Evolutionary conservation across 2,329 filamentous ascomycete species (phyloP), one percentile per base, ranked within the genome.

Genomic region (Botrytis sinoallii): DNA sequence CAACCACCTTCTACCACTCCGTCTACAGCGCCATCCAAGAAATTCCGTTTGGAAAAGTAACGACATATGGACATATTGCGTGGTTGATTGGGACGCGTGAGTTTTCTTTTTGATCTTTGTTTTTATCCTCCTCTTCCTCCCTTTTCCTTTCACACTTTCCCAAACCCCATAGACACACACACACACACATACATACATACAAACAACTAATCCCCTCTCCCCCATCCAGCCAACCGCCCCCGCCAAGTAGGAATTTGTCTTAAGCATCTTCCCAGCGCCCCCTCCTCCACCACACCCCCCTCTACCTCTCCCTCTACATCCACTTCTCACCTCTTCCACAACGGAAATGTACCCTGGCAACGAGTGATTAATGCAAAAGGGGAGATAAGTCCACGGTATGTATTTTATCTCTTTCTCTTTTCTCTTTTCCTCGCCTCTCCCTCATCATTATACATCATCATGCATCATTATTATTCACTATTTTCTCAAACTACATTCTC

Each of bases 161-260:
- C 40, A 40, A 40, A 40, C 12, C 40, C 10, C 38, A 38, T 10
- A 38, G 2, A 38, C 40, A n/a, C n/a, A n/a, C n/a, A n/a, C n/a
- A n/a, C n/a, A n/a, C n/a, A n/a, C n/a, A n/a, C n/a, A n/a, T n/a
- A n/a, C n/a, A n/a, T n/a, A n/a, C n/a, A 40, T 2, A 14, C 46
- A 93, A 91, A 91, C 4, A 44, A 18, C 32, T 10, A 32, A 20
- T 55, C 16, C 32, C 20, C 16, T 46, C 2, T 18, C 14, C n/a
- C 35, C 46, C 25, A 18, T 22, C 6, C 44, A 93, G 91, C 91
- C 4, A 88, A 93, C 80, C 86, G 92, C 3, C 90, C 91, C 1
- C 89, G 95, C 73, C 95, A 98, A 83, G 95, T 98, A 10, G 95
- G 95, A 71, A 87, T 96, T 65, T 97, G 93, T 82, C 88, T 98